phyloP scores from a whole-genome alignment of 2,329 filamentous ascomycete genomes.

The Trichoderma afroharzianum region DNA sequence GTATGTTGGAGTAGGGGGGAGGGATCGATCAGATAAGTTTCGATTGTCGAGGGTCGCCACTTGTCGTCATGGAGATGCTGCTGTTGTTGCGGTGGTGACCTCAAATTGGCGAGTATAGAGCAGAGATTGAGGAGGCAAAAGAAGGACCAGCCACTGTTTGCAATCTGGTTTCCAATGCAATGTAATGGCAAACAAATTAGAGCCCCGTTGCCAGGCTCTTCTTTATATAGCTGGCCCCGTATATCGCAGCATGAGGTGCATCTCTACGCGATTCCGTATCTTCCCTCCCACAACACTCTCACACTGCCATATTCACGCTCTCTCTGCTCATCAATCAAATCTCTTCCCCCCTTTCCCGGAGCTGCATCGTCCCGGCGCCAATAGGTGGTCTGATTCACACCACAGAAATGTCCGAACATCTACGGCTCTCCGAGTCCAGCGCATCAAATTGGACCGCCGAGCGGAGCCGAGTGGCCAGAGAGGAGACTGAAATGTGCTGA shows the following conservation, averaged over 20 bases:
- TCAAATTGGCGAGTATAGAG: not conserved
- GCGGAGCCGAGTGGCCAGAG: constrained; percentile 16
- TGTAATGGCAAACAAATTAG: not conserved
- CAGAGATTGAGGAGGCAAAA: not conserved
- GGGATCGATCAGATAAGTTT: constrained; percentile 5
- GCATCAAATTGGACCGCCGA: constrained; percentile 7
- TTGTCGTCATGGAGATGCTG: not conserved
- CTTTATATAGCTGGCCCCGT: not conserved
- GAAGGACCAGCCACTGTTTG: not conserved
- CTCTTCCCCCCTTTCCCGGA: constrained; percentile 2
- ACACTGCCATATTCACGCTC: not conserved
- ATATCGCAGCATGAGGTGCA: not conserved
- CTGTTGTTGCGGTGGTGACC: not conserved
- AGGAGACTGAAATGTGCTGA: constrained; percentile 11
- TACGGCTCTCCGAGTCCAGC: constrained; percentile 6
- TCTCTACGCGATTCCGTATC: not conserved
- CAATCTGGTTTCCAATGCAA: not conserved
- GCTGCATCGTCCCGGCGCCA: constrained; percentile 1
- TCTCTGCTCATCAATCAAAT: not conserved
- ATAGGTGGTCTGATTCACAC: constrained; percentile 1
- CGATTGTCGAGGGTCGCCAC: not conserved
- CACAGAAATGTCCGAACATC: not conserved
- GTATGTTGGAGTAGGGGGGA: not conserved
- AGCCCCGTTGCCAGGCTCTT: not conserved
- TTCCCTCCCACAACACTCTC: not conserved